Conservation (phyloP, 2,329 filamentous ascomycete species). For the Ophiostoma fasciatum region DNA sequence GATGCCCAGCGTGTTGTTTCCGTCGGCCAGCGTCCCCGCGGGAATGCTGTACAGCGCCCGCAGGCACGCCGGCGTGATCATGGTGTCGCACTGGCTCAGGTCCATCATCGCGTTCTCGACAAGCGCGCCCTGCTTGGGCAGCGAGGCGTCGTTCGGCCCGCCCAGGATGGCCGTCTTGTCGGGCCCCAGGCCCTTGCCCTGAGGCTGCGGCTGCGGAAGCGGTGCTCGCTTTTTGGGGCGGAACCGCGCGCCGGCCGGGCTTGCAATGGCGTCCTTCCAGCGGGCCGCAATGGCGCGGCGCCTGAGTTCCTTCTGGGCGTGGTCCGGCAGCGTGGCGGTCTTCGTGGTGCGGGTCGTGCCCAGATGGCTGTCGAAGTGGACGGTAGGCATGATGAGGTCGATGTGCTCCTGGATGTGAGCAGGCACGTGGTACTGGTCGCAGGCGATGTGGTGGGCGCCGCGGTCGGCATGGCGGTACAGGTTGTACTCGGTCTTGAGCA, state of each 20-base stretch:
- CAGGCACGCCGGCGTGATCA: constrained; percentile 43
- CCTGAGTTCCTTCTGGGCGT: constrained; percentile 14
- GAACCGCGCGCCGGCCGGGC: constrained; percentile 1
- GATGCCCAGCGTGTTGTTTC: constrained; percentile 36
- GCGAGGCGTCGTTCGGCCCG: constrained; percentile 13
- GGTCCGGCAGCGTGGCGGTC: constrained; percentile 13
- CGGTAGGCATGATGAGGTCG: constrained; percentile 27
- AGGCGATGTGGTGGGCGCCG: constrained; percentile 23
- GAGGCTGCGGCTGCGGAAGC: too few relatives aligned
- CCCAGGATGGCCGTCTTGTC: constrained; percentile 18
- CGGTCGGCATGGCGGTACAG: constrained; percentile 27
- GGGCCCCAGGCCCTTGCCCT: too few relatives aligned
- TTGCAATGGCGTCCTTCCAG: neutral
- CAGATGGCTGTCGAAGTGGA: constrained; percentile 22
- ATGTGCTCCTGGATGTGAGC: constrained; percentile 21
- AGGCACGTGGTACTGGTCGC: constrained; percentile 27
- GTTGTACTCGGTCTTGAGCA: constrained; percentile 38
- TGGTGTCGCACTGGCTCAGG: constrained; percentile 30
- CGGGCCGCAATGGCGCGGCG: constrained; percentile 10
- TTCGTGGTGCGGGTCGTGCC: constrained; percentile 14
- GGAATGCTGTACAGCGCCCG: constrained; percentile 32
- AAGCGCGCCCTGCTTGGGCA: constrained; percentile 18
- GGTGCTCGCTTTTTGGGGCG: neutral
- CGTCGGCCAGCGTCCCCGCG: constrained; percentile 17
- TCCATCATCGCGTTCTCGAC: constrained; percentile 18